Base-by-base conservation (phyloP, 2,329 filamentous ascomycete genomes). In the Aphanocladium album region DNA sequence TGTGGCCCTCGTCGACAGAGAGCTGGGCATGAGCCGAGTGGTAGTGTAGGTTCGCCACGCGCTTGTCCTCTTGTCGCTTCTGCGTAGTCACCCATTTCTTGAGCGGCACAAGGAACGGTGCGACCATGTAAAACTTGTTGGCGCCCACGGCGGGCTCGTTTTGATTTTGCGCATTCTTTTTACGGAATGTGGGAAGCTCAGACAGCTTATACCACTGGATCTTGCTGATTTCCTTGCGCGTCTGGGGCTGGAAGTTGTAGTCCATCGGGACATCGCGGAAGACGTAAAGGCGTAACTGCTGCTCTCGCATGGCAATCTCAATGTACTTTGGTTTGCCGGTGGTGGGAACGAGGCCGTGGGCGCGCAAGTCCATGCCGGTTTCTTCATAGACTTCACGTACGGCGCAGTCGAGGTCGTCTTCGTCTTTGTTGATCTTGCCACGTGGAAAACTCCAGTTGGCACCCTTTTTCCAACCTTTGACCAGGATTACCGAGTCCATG, bases 41-140 rank as follows among this genome's bases (percentile, higher is more conserved):
- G 35, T 81, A 76, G 16, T 74, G 72, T 35, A 71, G 73, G 41
- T 71, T 77, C 30, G 76, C 67, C 19, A 73, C 71, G 64, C 76
- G 77, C 66, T 79, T 77, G 9, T 79, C 78, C 67, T 90, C 89
- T n/a, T 83, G 80, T 75, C 88, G 92, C 77, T 85, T 89, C 75
- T 96, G 91, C 64, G 89, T 84, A n/a, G 86, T 79, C 51, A 98
- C 91, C 93, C 93, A 98, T 72, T 91, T 91, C 74, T 91, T 93
- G 53, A 99, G 76, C 6, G 87, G 89, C 1, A 86, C 86, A 59
- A 98, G 79, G 71, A 99, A 99, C 0, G 93, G 93, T 0, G 92
- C 92, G 19, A 99, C 95, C 91, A 98, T 97, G 76, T 97, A 99
- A 72, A 97, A 98, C 70, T 93, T 97, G 73, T 90, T 92, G 45